Evolutionary conservation across 2,329 filamentous ascomycete species (phyloP), one percentile per base, ranked within the genome.

Genomic region (Pseudopyrenochaeta lycopersici): DNA sequence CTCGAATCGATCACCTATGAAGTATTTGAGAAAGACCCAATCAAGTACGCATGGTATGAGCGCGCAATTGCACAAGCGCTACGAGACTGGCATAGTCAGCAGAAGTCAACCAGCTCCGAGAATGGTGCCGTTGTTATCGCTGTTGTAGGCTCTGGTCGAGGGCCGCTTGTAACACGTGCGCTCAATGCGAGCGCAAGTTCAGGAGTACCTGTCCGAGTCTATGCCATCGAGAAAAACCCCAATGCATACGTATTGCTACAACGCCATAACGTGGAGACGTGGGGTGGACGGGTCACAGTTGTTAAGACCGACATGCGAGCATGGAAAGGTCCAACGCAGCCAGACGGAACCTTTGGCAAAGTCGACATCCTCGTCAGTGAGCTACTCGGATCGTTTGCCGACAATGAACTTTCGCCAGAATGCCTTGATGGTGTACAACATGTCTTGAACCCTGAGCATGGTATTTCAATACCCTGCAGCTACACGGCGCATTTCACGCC

Each of bases 31-130:
- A 96, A 96, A 64, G 96, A 99, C 61, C 95, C 95, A 0, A 90
- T 99, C 77, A 99, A 99, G 77, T 99, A 99, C 73, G 88, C 92
- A 60, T 96, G 94, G 83, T 99, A 99, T 72, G 92, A 98, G 74
- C 82, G 84, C 40, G 95, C 95, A 12, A 89, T 96, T 51, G 85
- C 86, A 3, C 86, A 90, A 60, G 94, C 95, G 0, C 81, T 99
- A 57, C 82, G 80, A 11, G 93, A 98, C 68, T 96, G 95, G 89
- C 83, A 83, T 53, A 78, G 82, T 32, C 82, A 91, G 53, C 81
- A 85, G 29, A 92, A 91, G 70, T 88, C 92, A 0, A 91, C 88
- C 0, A 92, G 89, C 4, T 89, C 89, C 11, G 82, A 84, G 9
- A 83, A 86, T 42, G 89, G 88, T 15, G 84, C 85, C 3, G 88